phyloP scores from a whole-genome alignment of 2,329 filamentous ascomycete genomes.

The Aspergillus proliferans region DNA sequence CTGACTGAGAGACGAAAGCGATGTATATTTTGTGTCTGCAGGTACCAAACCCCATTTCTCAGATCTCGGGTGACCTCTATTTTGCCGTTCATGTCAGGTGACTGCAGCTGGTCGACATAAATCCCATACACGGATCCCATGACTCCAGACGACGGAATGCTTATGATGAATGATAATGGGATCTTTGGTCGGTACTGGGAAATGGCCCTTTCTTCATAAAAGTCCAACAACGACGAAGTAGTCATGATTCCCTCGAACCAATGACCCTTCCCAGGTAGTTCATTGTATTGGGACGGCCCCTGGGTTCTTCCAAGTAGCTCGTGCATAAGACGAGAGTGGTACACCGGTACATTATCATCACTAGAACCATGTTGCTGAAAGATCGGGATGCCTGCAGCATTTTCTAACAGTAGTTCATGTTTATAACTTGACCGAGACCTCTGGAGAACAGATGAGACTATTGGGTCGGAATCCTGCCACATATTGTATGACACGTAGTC shows the following conservation, averaged over 20 bases:
- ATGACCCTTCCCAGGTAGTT: conserved; percentile 45
- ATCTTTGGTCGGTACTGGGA: conserved; percentile 5
- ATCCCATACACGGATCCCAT: conserved; percentile 50
- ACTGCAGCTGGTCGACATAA: conserved; percentile 43
- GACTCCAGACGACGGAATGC: conserved; percentile 48
- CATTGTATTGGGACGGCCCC: conserved; percentile 42
- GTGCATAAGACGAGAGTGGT: conserved; percentile 51
- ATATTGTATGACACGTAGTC: conserved; percentile 54
- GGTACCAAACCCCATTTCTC: conserved; percentile 23
- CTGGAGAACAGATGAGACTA: conserved; percentile 42
- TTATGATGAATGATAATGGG: conserved; percentile 40
- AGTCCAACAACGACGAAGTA: conserved; percentile 42
- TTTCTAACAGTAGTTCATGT: conserved; percentile 50
- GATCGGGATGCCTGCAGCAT: conserved; percentile 48
- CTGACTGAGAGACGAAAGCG: conserved; percentile 29
- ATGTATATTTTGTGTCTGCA: conserved; percentile 41
- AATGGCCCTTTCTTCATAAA: conserved; percentile 37
- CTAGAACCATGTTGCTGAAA: conserved; percentile 51
- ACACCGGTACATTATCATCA: conserved; percentile 55
- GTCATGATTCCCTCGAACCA: conserved; percentile 54
- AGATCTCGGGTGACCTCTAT: conserved; percentile 35
- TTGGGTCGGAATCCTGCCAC: conserved; percentile 51
- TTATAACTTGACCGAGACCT: conserved; percentile 47
- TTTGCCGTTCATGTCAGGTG: conserved; percentile 47
- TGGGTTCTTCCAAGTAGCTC: conserved; percentile 42